These are phyloP conservation scores for Gliomastix tumulicola DNA, from an alignment of 2,329 filamentous ascomycete species.

Conservation along the genomic window DNA sequence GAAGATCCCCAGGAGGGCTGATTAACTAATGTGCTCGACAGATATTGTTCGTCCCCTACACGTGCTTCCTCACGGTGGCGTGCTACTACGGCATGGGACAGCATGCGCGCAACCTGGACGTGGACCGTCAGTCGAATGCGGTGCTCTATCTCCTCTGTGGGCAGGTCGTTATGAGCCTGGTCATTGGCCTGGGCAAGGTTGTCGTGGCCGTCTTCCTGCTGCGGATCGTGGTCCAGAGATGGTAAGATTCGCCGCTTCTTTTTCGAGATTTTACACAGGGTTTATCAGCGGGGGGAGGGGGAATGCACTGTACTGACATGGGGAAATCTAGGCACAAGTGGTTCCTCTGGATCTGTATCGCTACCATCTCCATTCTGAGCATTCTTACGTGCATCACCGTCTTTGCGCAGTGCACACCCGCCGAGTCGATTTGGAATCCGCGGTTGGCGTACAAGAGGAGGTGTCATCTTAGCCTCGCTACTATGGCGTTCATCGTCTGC, in stretches of 20 bases:
- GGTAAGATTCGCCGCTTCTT: neutral
- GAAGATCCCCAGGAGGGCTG: too few species aligned
- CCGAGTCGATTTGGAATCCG: constrained; percentile 2
- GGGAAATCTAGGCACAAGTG: neutral
- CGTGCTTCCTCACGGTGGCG: too few species aligned
- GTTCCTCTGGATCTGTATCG: constrained; percentile 2
- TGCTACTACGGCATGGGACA: constrained; percentile 1
- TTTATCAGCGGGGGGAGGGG: too few species aligned
- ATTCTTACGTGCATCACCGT: neutral
- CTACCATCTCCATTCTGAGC: neutral
- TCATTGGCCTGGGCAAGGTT: constrained; percentile 1
- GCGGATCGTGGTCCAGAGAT: neutral
- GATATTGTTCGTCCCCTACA: too few species aligned
- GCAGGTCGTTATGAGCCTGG: neutral
- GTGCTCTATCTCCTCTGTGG: neutral
- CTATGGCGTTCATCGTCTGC: constrained; percentile 1
- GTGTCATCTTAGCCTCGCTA: neutral
- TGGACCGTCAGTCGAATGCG: neutral
- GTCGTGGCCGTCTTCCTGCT: neutral
- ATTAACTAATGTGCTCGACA: too few species aligned
- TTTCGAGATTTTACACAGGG: neutral
- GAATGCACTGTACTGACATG: too few species aligned
- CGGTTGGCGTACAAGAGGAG: neutral
- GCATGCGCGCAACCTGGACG: neutral
- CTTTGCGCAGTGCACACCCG: constrained; percentile 1